Evolutionary conservation across 2,329 filamentous ascomycete species (phyloP), one percentile per base, ranked within the genome.

Genomic region (Claviceps paspali): DNA sequence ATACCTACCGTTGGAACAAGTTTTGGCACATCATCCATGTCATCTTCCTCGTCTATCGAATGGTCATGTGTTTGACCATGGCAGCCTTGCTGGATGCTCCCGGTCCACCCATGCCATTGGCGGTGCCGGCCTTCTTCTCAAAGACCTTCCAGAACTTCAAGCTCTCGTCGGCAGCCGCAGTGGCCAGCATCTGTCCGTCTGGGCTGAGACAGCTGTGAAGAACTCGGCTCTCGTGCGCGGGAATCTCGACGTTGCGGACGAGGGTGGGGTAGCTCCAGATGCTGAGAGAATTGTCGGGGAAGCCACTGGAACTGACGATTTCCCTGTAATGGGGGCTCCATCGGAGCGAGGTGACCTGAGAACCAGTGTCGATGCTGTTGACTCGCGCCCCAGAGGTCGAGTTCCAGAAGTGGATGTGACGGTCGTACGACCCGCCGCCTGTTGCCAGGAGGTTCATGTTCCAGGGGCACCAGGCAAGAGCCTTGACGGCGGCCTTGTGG

Each of bases 91-190:
- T 74, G 35, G 79, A 79, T 41, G 80, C 67, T 44, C 76, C 77
- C 41, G 78, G 71, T 48, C 73, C 69, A 42, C 74, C 70, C 38
- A 77, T 67, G 34, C 76, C 73, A 36, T 78, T 73, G 42, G 73
- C 65, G 41, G 73, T 67, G 38, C 85, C 86, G 14, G 87, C 69
- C 75, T 95, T 96, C 75, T 94, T 95, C 73, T 98, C 91, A 54
- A 98, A 98, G 50, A 98, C 73, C 77, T 98, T 98, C 91, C 91
- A 98, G 72, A 98, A 98, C 68, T 98, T 98, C 60, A 98, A 71
- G 55, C 81, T 88, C 70, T 98, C 91, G 52, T 98, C 91, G 27
- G 88, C 87, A 49, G 88, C 83, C 42, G 91, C 88, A 36, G 91
- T 98, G 35, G 91, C 91, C 39, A 98, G 75, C 77, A 95, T 94